phyloP scores from a whole-genome alignment of 148 eudicot genomes.

The Diospyros lotus region DNA sequence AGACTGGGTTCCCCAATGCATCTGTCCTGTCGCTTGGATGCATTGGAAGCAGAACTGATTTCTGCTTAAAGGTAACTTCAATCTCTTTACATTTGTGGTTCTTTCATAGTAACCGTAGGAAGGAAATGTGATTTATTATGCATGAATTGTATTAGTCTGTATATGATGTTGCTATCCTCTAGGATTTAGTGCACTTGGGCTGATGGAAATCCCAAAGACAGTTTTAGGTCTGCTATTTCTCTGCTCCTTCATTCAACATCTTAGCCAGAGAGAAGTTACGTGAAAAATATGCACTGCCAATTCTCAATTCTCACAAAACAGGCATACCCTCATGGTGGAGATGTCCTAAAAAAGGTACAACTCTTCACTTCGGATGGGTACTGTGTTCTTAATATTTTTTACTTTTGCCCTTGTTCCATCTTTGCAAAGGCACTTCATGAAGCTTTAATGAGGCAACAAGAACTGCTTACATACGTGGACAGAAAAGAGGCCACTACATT shows the following conservation, averaged over 20 bases:
- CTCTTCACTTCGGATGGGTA: too few relatives aligned
- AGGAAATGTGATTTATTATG: not conserved
- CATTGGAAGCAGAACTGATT: slow-evolving; percentile 80
- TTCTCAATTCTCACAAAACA: too few relatives aligned
- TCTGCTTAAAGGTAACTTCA: slow-evolving; percentile 45
- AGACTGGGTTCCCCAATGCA: slow-evolving; percentile 56
- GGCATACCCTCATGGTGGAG: too few relatives aligned
- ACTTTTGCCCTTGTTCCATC: slow-evolving; percentile 1
- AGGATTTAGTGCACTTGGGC: not conserved
- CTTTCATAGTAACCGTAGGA: not conserved
- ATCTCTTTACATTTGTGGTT: not conserved
- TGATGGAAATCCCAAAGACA: not conserved
- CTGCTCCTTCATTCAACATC: not conserved
- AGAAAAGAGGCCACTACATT: slow-evolving; percentile 39
- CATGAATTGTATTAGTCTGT: not conserved
- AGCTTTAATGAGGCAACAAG: slow-evolving; percentile 74
- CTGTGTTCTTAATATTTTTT: not conserved
- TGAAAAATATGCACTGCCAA: too few relatives aligned
- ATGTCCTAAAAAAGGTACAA: too few relatives aligned
- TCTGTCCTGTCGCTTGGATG: slow-evolving; percentile 70
- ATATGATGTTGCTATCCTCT: not conserved
- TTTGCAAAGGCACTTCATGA: slow-evolving; percentile 63
- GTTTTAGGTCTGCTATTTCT: not conserved
- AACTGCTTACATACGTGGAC: slow-evolving; percentile 61
- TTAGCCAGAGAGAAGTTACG: not conserved